phyloP scores from a whole-genome alignment of 2,329 filamentous ascomycete genomes.

The Neofusicoccum umdonicola region DNA sequence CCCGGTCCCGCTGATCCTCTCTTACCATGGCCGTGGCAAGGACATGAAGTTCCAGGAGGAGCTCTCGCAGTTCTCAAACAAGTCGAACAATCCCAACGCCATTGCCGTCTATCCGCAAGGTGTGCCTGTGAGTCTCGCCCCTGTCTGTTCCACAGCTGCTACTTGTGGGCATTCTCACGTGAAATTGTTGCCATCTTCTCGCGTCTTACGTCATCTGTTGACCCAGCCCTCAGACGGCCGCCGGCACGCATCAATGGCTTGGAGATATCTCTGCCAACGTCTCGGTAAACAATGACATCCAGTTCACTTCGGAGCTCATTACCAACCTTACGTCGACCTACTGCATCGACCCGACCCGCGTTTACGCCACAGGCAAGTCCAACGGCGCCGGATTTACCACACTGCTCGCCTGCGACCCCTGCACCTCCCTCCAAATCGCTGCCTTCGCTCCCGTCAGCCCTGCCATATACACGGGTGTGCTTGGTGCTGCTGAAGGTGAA shows the following conservation, averaged over 20 bases:
- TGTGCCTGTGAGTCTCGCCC: conserved; percentile 26
- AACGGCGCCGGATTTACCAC: conserved; percentile 56
- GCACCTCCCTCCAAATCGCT: conserved; percentile 44
- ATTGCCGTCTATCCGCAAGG: conserved; percentile 48
- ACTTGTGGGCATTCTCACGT: neutral
- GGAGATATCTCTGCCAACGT: conserved; percentile 37
- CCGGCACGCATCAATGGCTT: conserved; percentile 37
- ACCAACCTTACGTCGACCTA: conserved; percentile 38
- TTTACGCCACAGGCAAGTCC: conserved; percentile 53
- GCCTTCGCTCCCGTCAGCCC: conserved; percentile 51
- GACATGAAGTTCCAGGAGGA: conserved; percentile 39
- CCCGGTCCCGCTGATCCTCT: conserved; percentile 46
- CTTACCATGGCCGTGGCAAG: conserved; percentile 47
- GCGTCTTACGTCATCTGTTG: neutral
- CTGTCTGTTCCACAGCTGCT: neutral
- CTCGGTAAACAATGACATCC: conserved; percentile 37
- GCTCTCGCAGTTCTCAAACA: conserved; percentile 48
- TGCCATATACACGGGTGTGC: conserved; percentile 42
- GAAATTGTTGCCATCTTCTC: no score
- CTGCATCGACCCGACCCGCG: conserved; percentile 45
- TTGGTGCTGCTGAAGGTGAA: conserved; percentile 24
- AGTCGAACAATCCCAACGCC: conserved; percentile 43
- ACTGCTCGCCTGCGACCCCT: conserved; percentile 47
- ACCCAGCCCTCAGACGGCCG: conserved; percentile 4
- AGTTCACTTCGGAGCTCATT: conserved; percentile 46